Conservation (phyloP, 768 basidiomycete genomes). For the Kockovaella imperatae region DNA sequence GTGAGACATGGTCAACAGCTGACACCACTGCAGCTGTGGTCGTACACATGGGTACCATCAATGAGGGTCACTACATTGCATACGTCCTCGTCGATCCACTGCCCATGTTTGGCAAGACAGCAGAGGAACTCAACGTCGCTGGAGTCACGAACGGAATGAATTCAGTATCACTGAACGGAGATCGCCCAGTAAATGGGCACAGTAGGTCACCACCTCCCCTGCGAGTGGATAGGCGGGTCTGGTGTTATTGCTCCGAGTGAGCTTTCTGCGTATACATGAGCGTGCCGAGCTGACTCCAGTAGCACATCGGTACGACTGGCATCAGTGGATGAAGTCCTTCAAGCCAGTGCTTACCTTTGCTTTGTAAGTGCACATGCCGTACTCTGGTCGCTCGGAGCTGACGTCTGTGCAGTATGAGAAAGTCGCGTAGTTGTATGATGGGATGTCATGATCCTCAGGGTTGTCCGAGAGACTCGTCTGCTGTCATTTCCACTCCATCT, state of each 20-base stretch:
- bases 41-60: slow-evolving; percentile 47
- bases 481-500: too few species aligned
- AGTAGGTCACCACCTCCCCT: neutral
- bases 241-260: slow-evolving; percentile 84
- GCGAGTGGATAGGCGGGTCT: slow-evolving; percentile 52
- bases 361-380: slow-evolving; percentile 52
- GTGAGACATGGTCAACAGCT: neutral
- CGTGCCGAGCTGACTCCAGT: neutral
- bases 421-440: too few species aligned
- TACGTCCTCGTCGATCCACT: slow-evolving; percentile 51
- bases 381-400: too few species aligned
- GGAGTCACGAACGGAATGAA: slow-evolving; percentile 5
- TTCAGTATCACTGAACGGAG: neutral
- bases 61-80: slow-evolving; percentile 83
- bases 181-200: neutral
- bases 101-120: slow-evolving; percentile 24
- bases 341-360: slow-evolving; percentile 85
- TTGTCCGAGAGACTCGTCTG: too few species aligned
- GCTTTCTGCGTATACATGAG: slow-evolving; percentile 3
- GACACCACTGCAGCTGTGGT: slow-evolving; percentile 31
- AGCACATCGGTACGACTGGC: slow-evolving; percentile 67
- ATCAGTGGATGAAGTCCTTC: slow-evolving; percentile 78
- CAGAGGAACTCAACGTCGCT: neutral
- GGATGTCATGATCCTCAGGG: too few species aligned
- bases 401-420: too few species aligned